Conservation (phyloP, 2,329 filamentous ascomycete species). For the Fusarium pseudonygamai region DNA sequence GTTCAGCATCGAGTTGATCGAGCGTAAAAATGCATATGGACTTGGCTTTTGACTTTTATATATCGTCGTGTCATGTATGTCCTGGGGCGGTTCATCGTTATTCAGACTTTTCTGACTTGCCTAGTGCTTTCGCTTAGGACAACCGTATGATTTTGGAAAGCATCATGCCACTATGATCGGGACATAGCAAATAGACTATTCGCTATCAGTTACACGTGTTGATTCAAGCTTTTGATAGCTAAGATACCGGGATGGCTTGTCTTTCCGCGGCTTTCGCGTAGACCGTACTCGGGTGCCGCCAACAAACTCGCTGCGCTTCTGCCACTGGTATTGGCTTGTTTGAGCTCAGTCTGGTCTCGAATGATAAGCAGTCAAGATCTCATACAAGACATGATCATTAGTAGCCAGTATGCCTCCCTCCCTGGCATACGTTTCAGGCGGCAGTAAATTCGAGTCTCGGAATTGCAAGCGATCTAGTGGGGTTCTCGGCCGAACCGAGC, state of each 20-base stretch:
- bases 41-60: neutral
- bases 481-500: constrained; percentile 1
- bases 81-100: neutral
- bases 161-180: neutral
- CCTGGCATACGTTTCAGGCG: neutral
- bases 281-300: neutral
- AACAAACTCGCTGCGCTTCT: neutral
- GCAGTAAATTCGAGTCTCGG: neutral
- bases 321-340: neutral
- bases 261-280: neutral
- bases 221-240: neutral
- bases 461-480: neutral
- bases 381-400: too few species aligned
- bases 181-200: neutral
- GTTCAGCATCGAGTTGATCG: neutral
- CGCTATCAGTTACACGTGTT: neutral
- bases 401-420: neutral
- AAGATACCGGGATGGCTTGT: neutral
- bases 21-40: rapidly evolving
- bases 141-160: neutral
- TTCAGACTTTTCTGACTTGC: neutral
- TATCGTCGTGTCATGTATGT: neutral
- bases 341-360: neutral
- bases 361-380: neutral
- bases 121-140: neutral